phyloP scores from a whole-genome alignment of 2,329 filamentous ascomycete species.

The Stagonosporopsis cucurbitacearum region DNA sequence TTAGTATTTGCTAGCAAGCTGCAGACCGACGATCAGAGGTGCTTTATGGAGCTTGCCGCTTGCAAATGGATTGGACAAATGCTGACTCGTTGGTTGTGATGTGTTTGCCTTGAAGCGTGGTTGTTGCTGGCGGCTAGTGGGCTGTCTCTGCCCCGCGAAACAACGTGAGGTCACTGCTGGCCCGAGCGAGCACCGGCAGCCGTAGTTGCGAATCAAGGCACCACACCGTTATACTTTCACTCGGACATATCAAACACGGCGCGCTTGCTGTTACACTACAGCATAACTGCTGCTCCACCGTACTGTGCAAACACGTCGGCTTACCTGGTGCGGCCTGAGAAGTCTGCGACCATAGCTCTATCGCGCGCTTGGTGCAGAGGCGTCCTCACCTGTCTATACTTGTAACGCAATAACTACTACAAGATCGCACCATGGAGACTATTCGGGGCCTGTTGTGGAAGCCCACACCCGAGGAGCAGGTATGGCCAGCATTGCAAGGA shows the following conservation, averaged over 20 bases:
- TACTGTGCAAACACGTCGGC: not conserved
- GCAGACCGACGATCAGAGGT: constrained; percentile 7
- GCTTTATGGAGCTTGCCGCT: constrained; percentile 1
- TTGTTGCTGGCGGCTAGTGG: constrained; percentile 13
- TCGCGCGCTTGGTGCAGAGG: constrained; percentile 9
- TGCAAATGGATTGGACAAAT: constrained; percentile 2
- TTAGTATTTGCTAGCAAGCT: constrained; percentile 21
- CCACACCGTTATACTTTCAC: constrained; percentile 22
- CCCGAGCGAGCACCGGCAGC: constrained; percentile 22
- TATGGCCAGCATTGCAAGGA: constrained; percentile 49
- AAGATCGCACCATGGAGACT: constrained; percentile 73
- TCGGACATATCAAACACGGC: constrained; percentile 16
- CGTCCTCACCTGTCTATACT: not conserved
- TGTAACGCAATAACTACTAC: not conserved
- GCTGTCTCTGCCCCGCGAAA: constrained; percentile 35
- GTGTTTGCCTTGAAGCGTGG: not conserved
- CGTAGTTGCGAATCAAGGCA: constrained; percentile 28
- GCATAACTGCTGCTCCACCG: not conserved
- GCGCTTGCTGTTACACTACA: not conserved
- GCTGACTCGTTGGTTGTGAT: not conserved
- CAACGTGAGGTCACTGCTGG: constrained; percentile 38
- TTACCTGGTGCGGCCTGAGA: not conserved
- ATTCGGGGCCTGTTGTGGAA: constrained; percentile 86
- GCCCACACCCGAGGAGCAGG: constrained; percentile 92
- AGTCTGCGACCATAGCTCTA: not conserved